Base-by-base conservation (phyloP, 2,329 filamentous ascomycete species). In the Monosporascus cannonballus region DNA sequence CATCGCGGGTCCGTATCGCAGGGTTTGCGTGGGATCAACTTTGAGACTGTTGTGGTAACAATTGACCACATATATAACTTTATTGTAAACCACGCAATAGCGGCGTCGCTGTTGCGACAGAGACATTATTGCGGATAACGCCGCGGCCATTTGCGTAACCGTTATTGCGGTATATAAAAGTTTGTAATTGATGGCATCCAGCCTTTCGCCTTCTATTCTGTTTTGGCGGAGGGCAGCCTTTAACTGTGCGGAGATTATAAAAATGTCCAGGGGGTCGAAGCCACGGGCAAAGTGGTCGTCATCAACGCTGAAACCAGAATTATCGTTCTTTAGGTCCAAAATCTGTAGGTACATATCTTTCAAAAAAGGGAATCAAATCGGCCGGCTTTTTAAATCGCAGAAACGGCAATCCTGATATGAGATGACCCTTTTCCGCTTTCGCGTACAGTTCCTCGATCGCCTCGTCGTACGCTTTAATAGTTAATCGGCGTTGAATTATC, bases 401-500 rank as follows among this genome's bases (percentile, higher is more conserved):
- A 8, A 51, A 53, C 3, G 55, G 54, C 11, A 63, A 25, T 15
- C 53, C 61, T 22, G 25, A 51, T 2, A 56, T 53, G 9, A 61
- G 15, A 2, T 61, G 47, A 14, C 59, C 62, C 24, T 60, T 55
- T 30, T 61, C 63, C 6, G 52, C 56, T 1, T 54, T 53, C n/a
- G 55, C 55, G 27, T 65, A 65, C 41, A 61, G 36, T 3, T 56
- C 53, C n/a, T 64, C 57, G 41, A 64, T 60, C 42, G 64, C 63
- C 1, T 48, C 44, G n/a, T 59, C 58, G 20, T 62, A 65, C 1
- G 57, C 58, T 11, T 55, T 54, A 37, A 64, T 52, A 18, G 54
- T 63, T 6, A 61, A 52, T 42, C 58, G 53, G 5, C 63, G 54
- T 45, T 63, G 61, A 9, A 64, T 59, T 3, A 62, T 64, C 4